These are phyloP conservation scores for Neurospora crassa DNA, from an alignment of 2,329 filamentous ascomycete species.

Conservation along the genomic window DNA sequence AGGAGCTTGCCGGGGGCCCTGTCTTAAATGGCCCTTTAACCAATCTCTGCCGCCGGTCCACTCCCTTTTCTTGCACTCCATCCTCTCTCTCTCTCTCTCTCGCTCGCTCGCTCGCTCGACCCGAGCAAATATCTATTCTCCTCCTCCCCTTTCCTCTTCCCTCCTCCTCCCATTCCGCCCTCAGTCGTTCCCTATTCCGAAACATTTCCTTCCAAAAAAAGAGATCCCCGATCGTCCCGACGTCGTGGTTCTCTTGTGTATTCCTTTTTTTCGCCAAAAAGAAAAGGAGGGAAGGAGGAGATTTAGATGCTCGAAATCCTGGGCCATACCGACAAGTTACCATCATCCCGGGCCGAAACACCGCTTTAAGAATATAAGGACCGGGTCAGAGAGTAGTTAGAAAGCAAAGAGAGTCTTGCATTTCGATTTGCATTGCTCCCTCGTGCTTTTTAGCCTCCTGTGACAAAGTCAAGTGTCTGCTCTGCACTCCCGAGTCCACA, in stretches of 20 bases:
- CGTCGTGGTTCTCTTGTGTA: slow-evolving; percentile 12
- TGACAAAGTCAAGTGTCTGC: not conserved
- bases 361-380: slow-evolving; percentile 15
- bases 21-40: slow-evolving; percentile 35
- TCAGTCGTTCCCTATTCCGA: slow-evolving; percentile 47
- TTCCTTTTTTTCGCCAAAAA: slow-evolving; percentile 21
- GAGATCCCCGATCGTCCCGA: not conserved
- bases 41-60: slow-evolving; percentile 36
- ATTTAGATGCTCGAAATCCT: slow-evolving; percentile 15
- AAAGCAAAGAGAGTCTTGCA: slow-evolving; percentile 4
- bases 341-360: slow-evolving; percentile 1
- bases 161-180: slow-evolving; percentile 28
- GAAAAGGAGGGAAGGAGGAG: slow-evolving; percentile 26
- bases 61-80: slow-evolving; percentile 45
- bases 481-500: not conserved
- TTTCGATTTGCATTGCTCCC: slow-evolving; percentile 4
- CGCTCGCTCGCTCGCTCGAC: slow-evolving; percentile 17
- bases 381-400: slow-evolving; percentile 1
- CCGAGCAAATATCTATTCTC: slow-evolving; percentile 33
- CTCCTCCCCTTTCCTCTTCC: slow-evolving; percentile 25
- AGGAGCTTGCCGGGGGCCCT: slow-evolving; percentile 19
- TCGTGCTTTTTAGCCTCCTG: not conserved
- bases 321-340: slow-evolving; percentile 20
- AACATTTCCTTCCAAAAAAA: slow-evolving; percentile 33
- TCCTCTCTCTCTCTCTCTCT: slow-evolving; percentile 36